These are phyloP conservation scores for Claviceps citrina DNA, from an alignment of 2,329 filamentous ascomycete genomes.

Conservation along the genomic window DNA sequence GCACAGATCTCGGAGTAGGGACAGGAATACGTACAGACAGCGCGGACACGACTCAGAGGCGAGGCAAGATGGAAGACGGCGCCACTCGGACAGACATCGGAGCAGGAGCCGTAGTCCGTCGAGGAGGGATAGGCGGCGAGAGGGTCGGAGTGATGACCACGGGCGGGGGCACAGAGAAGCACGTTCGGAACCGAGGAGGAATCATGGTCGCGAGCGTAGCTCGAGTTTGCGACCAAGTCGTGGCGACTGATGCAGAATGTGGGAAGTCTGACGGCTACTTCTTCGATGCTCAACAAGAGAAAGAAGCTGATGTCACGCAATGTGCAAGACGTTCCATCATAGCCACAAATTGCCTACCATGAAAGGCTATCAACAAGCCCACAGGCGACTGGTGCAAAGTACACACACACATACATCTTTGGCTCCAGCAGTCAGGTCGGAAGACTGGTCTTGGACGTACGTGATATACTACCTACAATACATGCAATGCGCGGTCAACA, in stretches of 20 bases:
- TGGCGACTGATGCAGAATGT: not conserved
- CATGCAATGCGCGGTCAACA: too few relatives aligned
- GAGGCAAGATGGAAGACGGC: conserved; percentile 4
- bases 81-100: conserved; percentile 2
- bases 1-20: conserved; percentile 6
- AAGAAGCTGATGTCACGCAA: too few relatives aligned
- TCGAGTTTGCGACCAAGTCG: conserved; percentile 1
- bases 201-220: conserved; percentile 8
- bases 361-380: too few relatives aligned
- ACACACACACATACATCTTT: too few relatives aligned
- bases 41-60: not conserved
- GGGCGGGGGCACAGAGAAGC: conserved; percentile 8
- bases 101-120: conserved; percentile 5
- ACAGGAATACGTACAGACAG: conserved; percentile 7
- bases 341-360: too few relatives aligned
- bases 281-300: too few relatives aligned
- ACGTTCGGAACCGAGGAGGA: conserved; percentile 9
- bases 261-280: too few relatives aligned
- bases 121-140: conserved; percentile 10
- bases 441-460: too few relatives aligned
- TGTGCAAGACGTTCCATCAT: too few relatives aligned
- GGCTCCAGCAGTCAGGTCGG: too few relatives aligned
- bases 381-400: too few relatives aligned
- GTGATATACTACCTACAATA: too few relatives aligned
- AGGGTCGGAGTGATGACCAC: conserved; percentile 4